These are phyloP conservation scores for Hordeum pubiflorum DNA, from an alignment of 202 grass and related monocot species.

Conservation along the genomic window DNA sequence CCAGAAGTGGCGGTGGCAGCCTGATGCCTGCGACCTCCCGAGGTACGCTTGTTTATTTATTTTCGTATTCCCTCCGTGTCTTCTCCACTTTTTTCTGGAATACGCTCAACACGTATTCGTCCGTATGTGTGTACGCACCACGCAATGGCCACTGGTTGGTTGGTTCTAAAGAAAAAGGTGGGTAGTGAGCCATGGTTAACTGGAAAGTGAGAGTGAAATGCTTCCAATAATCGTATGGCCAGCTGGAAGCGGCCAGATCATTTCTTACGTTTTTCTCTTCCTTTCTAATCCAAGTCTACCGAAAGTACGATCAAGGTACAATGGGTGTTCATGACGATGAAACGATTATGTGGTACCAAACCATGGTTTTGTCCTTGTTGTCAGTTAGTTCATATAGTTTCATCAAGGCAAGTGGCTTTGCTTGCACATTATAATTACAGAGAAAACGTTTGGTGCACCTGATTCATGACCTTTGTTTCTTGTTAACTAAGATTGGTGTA, in stretches of 20 bases:
- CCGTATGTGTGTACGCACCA: not conserved
- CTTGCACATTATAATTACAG: not conserved
- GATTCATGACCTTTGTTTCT: conserved; percentile 35
- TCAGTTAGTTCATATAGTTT: conserved; percentile 4
- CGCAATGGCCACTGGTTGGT: no score
- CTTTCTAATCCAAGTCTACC: not conserved
- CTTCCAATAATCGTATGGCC: conserved; percentile 1
- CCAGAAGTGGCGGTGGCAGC: conserved; percentile 93
- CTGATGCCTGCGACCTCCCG: conserved; percentile 64
- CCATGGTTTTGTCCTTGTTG: not conserved
- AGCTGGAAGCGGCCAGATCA: conserved; percentile 25
- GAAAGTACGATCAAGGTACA: not conserved
- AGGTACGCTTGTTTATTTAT: conserved; percentile 24
- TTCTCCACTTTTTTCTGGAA: not conserved
- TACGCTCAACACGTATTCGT: not conserved
- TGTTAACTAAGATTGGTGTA: conserved; percentile 38
- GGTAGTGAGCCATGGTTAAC: conserved; percentile 24
- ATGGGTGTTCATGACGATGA: not conserved
- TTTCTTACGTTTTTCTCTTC: not conserved
- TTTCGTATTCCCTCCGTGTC: not conserved
- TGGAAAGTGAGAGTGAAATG: conserved; percentile 8
- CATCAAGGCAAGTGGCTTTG: conserved; percentile 31
- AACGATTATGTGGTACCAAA: not conserved
- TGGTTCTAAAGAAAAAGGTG: no score
- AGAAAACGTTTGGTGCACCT: conserved; percentile 24